Evolutionary conservation across 179 eudicot genomes (phyloP).

Genomic region (Beta corolliflora): DNA sequence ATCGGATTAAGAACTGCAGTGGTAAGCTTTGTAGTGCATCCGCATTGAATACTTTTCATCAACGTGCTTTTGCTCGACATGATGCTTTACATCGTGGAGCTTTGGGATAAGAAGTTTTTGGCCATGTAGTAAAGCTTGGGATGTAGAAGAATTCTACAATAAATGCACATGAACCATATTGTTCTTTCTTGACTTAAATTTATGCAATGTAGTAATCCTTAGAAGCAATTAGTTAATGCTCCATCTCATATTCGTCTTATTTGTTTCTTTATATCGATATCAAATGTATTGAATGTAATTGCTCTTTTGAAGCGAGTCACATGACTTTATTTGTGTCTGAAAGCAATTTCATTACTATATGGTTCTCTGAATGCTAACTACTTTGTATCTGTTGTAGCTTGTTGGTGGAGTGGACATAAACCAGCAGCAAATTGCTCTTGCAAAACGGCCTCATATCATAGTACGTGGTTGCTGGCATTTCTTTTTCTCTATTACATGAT

Average conservation of each 20-base stretch:
- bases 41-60: neutral
- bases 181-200: neutral
- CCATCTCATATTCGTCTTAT: neutral
- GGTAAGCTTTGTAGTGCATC: conserved; percentile 43
- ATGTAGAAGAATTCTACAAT: neutral
- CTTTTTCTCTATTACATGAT: neutral
- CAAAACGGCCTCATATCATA: conserved; percentile 77
- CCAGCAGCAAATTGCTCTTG: conserved; percentile 70
- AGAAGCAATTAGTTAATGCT: neutral
- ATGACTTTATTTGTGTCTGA: neutral
- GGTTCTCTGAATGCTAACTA: neutral
- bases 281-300: neutral
- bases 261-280: neutral
- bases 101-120: neutral
- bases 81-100: neutral
- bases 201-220: neutral
- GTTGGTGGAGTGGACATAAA: conserved; percentile 80
- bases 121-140: neutral
- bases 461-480: conserved; percentile 42
- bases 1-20: conserved; percentile 82
- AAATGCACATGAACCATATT: neutral
- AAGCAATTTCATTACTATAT: neutral
- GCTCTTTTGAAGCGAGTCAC: neutral
- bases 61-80: neutral
- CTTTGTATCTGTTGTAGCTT: conserved; percentile 48